Conservation (phyloP, 2,329 filamentous ascomycete genomes). For the Monosporascus ibericus region DNA sequence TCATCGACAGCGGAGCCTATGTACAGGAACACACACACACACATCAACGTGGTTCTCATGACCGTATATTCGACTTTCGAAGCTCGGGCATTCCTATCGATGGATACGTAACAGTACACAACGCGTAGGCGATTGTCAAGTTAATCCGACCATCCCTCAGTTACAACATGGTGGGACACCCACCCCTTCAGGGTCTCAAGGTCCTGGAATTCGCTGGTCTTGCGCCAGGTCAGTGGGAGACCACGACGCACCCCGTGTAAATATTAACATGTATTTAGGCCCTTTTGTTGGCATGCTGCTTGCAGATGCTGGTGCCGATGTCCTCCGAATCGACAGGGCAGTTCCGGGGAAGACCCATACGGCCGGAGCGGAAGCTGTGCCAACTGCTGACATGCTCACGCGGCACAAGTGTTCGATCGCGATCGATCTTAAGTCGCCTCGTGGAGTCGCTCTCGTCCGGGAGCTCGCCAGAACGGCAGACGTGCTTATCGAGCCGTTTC, state of each 20-base stretch:
- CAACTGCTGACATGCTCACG: conserved; percentile 65
- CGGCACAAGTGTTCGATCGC: conserved; percentile 76
- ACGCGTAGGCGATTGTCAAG: no score
- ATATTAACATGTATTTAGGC: conserved; percentile 40
- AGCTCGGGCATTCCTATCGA: neutral
- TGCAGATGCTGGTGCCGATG: conserved; percentile 80
- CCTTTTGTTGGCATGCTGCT: conserved; percentile 86
- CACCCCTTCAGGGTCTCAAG: conserved; percentile 45
- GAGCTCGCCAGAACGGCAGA: conserved; percentile 60
- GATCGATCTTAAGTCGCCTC: conserved; percentile 66
- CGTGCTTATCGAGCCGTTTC: conserved; percentile 87
- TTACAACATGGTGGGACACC: conserved; percentile 29
- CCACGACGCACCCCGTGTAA: neutral
- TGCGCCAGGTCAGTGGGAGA: conserved; percentile 46
- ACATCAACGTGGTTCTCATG: no score
- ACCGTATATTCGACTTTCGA: no score
- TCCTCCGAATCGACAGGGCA: conserved; percentile 76
- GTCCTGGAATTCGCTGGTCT: conserved; percentile 56
- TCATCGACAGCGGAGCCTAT: no score
- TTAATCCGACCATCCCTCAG: neutral
- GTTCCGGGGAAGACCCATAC: conserved; percentile 36
- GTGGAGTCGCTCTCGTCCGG: conserved; percentile 61
- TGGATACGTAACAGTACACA: neutral
- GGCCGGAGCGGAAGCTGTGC: conserved; percentile 25
- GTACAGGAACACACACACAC: no score